Base-by-base conservation (phyloP, 2,329 filamentous ascomycete species). In the Monilinia laxa region DNA sequence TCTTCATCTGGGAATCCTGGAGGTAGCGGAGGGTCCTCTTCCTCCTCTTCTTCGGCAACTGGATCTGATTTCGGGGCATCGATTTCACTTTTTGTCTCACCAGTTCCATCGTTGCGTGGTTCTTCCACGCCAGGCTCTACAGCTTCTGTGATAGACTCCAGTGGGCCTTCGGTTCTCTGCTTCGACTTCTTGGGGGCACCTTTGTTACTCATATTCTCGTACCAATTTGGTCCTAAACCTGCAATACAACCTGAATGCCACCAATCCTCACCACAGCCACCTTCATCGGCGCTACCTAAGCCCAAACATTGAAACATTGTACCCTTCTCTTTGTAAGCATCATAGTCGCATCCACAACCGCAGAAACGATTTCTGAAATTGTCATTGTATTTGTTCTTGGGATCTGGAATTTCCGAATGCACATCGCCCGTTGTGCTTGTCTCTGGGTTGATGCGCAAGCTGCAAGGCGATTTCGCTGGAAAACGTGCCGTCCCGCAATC, bases 291-390 rank as follows among this genome's bases (percentile, higher is more conserved):
- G 0, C 87, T 90, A 0, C 92, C 93, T 0, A 98, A 81, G 0
- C 94, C 94, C 2, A 98, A 78, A 76, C 95, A 99, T 78, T 99
- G 95, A 73, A 96, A 99, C 95, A 99, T 99, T 51, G 93, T 98
- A 0, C 94, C 94, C 73, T 94, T 96, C 77, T 99, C 93, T 76
- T 91, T 84, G 58, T 94, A 86, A 0, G 94, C 87, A 76, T 97
- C 90, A 76, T 99, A 99, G 68, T 93, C 87, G 74, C 93, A 90
- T 40, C 86, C 86, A 75, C 95, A 99, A 2, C 90, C 91, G 77
- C 95, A 99, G 79, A 99, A 99, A 55, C 84, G 86, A 74, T 98
- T 98, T 72, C 87, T 85, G 74, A 96, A 99, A 80, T 99, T 99
- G 69, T 97, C 91, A 75, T 97, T 97, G 81, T 99, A 99, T 73